Conservation (phyloP, 2,329 filamentous ascomycete species). For the Paecilomyces variotii region DNA sequence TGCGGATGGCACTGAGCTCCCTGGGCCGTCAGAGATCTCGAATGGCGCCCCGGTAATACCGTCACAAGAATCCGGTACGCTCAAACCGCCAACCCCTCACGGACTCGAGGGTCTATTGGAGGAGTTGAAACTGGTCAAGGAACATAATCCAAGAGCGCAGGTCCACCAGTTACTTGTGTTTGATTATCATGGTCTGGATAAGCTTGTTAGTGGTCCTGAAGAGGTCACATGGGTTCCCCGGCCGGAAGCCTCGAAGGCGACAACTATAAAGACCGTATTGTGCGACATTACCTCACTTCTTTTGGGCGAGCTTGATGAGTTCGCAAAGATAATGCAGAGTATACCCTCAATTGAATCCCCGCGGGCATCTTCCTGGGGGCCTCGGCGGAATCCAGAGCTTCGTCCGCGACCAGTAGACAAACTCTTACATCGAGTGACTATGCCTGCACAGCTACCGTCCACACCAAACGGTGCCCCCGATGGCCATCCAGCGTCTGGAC, state of each 20-base stretch:
- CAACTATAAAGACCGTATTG: slow-evolving; percentile 74
- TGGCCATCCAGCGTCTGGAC: slow-evolving; percentile 31
- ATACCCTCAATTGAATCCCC: slow-evolving; percentile 73
- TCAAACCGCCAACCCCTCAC: slow-evolving; percentile 29
- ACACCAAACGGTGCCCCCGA: slow-evolving; percentile 27
- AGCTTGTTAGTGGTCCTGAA: slow-evolving; percentile 50
- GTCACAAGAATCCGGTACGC: slow-evolving; percentile 8
- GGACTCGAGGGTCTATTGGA: slow-evolving; percentile 40
- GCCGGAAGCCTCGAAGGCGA: slow-evolving; percentile 58
- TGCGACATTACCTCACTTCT: slow-evolving; percentile 68
- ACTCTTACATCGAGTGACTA: slow-evolving; percentile 65
- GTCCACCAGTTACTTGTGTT: slow-evolving; percentile 75
- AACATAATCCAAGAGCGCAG: slow-evolving; percentile 66
- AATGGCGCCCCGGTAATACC: slow-evolving; percentile 3
- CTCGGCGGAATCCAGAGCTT: slow-evolving; percentile 44
- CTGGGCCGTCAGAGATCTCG: slow-evolving; percentile 10
- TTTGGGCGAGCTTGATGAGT: slow-evolving; percentile 65
- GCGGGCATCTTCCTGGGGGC: slow-evolving; percentile 39
- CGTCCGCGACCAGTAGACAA: slow-evolving; percentile 46
- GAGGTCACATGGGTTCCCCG: slow-evolving; percentile 66
- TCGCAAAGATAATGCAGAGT: slow-evolving; percentile 64
- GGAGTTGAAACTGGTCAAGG: slow-evolving; percentile 62
- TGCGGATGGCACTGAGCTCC: slow-evolving; percentile 68
- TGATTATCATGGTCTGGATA: slow-evolving; percentile 55
- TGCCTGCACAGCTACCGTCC: slow-evolving; percentile 55